Conservation (phyloP, 192 early-diverging fungal species). For the Jimgerdemannia lactiflua region DNA sequence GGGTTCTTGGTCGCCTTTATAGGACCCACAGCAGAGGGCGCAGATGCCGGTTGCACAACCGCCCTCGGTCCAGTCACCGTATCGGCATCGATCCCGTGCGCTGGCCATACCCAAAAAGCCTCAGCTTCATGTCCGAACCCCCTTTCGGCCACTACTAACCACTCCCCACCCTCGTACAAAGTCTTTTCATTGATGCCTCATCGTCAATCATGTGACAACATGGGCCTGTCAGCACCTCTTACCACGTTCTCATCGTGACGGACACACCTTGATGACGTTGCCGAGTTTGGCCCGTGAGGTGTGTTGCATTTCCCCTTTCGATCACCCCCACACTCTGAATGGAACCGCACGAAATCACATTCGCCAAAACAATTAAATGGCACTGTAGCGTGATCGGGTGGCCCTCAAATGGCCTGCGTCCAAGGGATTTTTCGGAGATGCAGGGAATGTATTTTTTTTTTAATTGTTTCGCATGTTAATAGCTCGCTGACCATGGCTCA, state of each 20-base stretch:
- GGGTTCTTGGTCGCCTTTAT: neutral
- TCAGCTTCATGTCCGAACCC: neutral
- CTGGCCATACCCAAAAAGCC: neutral
- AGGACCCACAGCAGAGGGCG: neutral
- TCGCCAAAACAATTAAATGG: too few species aligned
- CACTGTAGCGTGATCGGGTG: neutral
- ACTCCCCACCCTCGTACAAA: neutral
- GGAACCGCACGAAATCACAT: neutral
- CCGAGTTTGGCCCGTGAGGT: too few species aligned
- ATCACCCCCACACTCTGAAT: neutral
- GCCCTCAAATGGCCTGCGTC: neutral
- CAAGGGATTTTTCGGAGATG: neutral
- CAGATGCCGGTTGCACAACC: neutral
- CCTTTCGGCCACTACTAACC: neutral
- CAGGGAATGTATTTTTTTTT: neutral
- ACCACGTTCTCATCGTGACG: neutral
- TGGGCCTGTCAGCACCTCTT: neutral
- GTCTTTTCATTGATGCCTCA: neutral
- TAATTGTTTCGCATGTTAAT: neutral
- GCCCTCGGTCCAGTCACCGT: neutral
- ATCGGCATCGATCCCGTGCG: neutral
- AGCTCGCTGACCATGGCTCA: too few species aligned
- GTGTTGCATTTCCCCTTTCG: neutral
- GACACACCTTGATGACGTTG: neutral
- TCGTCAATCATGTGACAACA: neutral